Conservation (phyloP, 2,329 filamentous ascomycete genomes). For the Colletotrichum coccodes region DNA sequence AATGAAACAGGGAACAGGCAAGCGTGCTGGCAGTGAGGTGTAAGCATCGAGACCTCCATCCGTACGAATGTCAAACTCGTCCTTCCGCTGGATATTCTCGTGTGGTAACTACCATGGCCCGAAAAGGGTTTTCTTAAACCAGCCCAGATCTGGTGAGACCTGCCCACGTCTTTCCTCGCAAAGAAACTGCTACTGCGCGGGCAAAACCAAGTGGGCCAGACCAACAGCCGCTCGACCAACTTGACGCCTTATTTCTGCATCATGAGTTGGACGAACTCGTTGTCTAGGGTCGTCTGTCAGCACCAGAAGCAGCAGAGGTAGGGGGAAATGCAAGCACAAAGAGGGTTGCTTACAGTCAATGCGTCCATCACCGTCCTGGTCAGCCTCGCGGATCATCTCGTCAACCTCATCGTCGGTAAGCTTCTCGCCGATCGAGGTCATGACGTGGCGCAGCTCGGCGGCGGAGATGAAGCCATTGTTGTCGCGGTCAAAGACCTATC, state of each 20-base stretch:
- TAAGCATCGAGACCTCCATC: slow-evolving; percentile 13
- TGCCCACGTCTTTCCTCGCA: slow-evolving; percentile 23
- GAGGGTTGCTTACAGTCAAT: slow-evolving; percentile 78
- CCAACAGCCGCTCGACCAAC: slow-evolving; percentile 19
- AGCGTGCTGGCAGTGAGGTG: slow-evolving; percentile 21
- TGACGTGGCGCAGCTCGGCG: slow-evolving; percentile 87
- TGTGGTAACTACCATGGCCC: slow-evolving; percentile 3
- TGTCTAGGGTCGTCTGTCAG: slow-evolving; percentile 64
- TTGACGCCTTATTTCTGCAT: slow-evolving; percentile 81
- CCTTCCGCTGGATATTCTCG: slow-evolving; percentile 15
- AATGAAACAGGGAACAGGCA: slow-evolving; percentile 20
- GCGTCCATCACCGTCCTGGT: slow-evolving; percentile 88
- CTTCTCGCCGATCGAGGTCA: slow-evolving; percentile 93
- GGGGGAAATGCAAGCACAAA: neutral
- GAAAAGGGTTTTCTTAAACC: slow-evolving; percentile 11
- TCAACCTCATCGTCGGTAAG: slow-evolving; percentile 91
- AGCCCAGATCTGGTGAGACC: slow-evolving; percentile 13
- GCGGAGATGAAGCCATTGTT: slow-evolving; percentile 94
- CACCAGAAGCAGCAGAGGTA: neutral
- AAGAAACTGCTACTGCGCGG: slow-evolving; percentile 7
- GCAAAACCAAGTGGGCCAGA: slow-evolving; percentile 2
- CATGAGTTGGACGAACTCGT: slow-evolving; percentile 94
- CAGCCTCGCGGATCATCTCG: slow-evolving; percentile 92
- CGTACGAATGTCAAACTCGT: slow-evolving; percentile 4
- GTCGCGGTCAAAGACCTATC: slow-evolving; percentile 82